Base-by-base conservation (phyloP, 768 basidiomycete genomes). In the Tephrocybe sp. region DNA sequence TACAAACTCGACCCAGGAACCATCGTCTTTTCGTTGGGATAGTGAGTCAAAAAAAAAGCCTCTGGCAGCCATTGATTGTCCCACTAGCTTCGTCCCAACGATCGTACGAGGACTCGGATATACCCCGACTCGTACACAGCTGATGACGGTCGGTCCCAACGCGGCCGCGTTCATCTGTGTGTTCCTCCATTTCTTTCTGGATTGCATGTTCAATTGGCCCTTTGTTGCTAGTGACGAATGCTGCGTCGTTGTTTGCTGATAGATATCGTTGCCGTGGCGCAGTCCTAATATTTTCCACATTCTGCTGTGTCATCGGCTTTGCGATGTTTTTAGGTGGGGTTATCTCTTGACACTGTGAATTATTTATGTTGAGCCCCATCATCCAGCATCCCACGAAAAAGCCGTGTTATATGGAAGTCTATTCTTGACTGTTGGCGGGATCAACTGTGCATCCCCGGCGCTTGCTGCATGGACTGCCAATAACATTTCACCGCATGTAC, bases 81-180 rank as follows among this genome's bases (percentile, higher is more conserved):
- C 8, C 20, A 56, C 58, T 28, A 73, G 82, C 34, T 84, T 85
- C 62, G 69, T 73, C 11, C 83, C 83, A 0, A 78, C 79, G 2
- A 81, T 86, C 63, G 79, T 85, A 9, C 63, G 72, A 3, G 69
- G 65, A 11, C 69, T 80, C 15, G 78, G 77, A 9, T 78, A 71
- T 57, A 62, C 62, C 8, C 68, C 70, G 1, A 70, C 70, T 45
- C 58, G 62, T 25, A 73, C 73, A 17, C 77, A 80, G 57, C 64
- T 81, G 3, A 73, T 77, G 66, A 76, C 73, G 7, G 77, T 79
- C 2, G 58, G 56, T 14, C 73, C 74, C 1, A 72, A 62, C 17
- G 69, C 62, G 0, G 45, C 61, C 11, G 68, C 69, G 14, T 74
- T 74, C 56, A 56, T 66, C 12, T 60, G 73, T 69, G 38, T 17